A percentile compares a stretch with the other conserved stretches of the same genome.
phyloP scores from a whole-genome alignment of 768 basidiomycete species.

The Hypsizygus marmoreus region DNA sequence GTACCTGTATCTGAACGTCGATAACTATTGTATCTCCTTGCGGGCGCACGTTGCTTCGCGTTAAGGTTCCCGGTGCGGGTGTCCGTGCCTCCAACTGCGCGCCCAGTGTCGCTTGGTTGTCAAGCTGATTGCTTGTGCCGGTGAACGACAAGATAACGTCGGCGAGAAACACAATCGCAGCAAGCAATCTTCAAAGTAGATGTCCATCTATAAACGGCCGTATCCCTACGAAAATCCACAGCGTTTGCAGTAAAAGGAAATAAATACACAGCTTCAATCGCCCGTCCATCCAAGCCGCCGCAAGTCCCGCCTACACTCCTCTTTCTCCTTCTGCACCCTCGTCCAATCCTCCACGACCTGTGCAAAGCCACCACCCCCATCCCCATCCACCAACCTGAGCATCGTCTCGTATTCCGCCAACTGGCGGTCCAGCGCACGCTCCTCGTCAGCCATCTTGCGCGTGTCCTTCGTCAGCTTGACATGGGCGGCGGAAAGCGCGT shows the following conservation, averaged over 20 bases:
- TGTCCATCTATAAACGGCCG: too few species aligned
- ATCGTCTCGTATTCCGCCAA: slow-evolving; percentile 43
- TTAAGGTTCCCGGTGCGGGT: too few species aligned
- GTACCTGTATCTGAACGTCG: too few species aligned
- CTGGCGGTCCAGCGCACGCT: slow-evolving; percentile 35
- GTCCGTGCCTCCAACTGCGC: too few species aligned
- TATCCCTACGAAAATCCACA: not conserved
- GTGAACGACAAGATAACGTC: too few species aligned
- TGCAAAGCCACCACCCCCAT: slow-evolving; percentile 38
- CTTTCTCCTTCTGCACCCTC: slow-evolving; percentile 46
- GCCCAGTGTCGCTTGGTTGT: too few species aligned
- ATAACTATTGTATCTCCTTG: too few species aligned
- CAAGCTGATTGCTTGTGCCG: too few species aligned
- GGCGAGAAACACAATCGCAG: too few species aligned
- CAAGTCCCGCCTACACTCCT: slow-evolving; percentile 51
- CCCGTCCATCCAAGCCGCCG: slow-evolving; percentile 53
- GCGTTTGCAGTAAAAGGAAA: not conserved
- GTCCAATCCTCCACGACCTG: slow-evolving; percentile 53
- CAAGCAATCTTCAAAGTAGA: too few species aligned
- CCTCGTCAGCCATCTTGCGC: slow-evolving; percentile 37
- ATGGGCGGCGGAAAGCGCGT: slow-evolving; percentile 35
- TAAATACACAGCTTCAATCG: slow-evolving; percentile 25
- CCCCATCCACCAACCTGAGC: slow-evolving; percentile 43
- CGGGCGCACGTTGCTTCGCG: too few species aligned
- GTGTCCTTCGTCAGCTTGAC: slow-evolving; percentile 36